Evolutionary conservation across 2,329 filamentous ascomycete species (phyloP).

Genomic region (Phialophora chinensis): DNA sequence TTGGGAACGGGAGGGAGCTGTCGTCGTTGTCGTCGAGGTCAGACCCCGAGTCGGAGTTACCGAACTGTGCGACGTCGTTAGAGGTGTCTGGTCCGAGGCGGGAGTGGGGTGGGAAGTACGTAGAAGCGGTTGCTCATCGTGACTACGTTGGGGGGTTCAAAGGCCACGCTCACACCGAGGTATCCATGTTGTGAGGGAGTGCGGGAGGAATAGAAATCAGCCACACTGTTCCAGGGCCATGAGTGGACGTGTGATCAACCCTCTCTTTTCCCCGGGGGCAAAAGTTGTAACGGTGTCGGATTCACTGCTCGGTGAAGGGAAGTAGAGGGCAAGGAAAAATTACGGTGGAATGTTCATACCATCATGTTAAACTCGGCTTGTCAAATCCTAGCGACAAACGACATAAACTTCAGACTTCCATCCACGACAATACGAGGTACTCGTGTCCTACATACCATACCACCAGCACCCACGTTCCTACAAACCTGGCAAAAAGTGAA

Average conservation of each 20-base stretch:
- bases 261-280: not conserved
- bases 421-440: too few relatives aligned
- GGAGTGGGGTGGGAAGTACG: constrained; percentile 14
- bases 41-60: constrained; percentile 47
- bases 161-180: not conserved
- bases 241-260: not conserved
- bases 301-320: not conserved
- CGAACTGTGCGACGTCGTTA: constrained; percentile 27
- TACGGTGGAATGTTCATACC: not conserved
- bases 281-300: not conserved
- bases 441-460: too few relatives aligned
- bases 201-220: not conserved
- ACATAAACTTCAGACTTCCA: too few relatives aligned
- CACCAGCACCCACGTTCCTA: too few relatives aligned
- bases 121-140: constrained; percentile 36
- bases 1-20: constrained; percentile 80
- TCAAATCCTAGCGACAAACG: too few relatives aligned
- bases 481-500: too few relatives aligned
- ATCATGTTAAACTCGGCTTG: not conserved
- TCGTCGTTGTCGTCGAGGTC: constrained; percentile 65
- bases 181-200: not conserved
- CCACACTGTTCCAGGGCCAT: not conserved
- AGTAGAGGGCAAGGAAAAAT: not conserved
- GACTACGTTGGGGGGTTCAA: not conserved
- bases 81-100: not conserved